Base-by-base conservation (phyloP, 257 asterid genomes). In the Ehretia macrophylla region DNA sequence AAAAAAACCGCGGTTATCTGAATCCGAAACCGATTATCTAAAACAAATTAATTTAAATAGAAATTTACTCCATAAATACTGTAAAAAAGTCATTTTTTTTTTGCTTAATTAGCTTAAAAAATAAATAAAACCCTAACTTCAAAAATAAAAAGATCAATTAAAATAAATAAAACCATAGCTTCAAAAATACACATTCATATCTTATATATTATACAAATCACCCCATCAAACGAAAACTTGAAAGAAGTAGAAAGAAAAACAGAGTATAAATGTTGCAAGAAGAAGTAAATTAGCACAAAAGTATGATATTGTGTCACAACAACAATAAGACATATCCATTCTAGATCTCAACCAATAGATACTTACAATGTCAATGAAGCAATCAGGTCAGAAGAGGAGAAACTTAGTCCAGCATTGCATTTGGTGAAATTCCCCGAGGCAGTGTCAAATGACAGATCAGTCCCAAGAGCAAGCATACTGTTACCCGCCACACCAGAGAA, bases 401-500 rank as follows among this genome's bases (percentile, higher is more conserved):
- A 86, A 73, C 83, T 89, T 69, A 85, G 56, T 40, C 83, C 96
- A 56, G 88, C 89, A 63, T 89, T 89, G 76, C 69, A 84, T 65
- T 83, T 89, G 68, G 83, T 79, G 57, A 93, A 89, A 42, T 76
- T 80, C 44, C 95, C 94, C 0, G 96, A 75, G 53, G 96, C 88
- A 0, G 97, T 93, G 83, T 93, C 92, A 39, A 93, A 93, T 19
- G 97, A 83, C 65, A 93, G 58, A 71, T 93, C 96, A 44, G 97
- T 77, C 51, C 99, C 99, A 47, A 89, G 63, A 63, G 86, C 73
- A 46, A 85, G 59, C 13, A 54, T 72, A 32, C 74, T 77, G 58
- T 72, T 83, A 22, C 99, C 99, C 75, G 86, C 88, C 62, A 93
- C 92, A 49, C 97, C 99, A 67, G 99, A 83, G 72, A 93, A 93